These are phyloP conservation scores for Chrysopogon serrulatus DNA, from an alignment of 176 grass and related monocot genomes.

Conservation along the genomic window DNA sequence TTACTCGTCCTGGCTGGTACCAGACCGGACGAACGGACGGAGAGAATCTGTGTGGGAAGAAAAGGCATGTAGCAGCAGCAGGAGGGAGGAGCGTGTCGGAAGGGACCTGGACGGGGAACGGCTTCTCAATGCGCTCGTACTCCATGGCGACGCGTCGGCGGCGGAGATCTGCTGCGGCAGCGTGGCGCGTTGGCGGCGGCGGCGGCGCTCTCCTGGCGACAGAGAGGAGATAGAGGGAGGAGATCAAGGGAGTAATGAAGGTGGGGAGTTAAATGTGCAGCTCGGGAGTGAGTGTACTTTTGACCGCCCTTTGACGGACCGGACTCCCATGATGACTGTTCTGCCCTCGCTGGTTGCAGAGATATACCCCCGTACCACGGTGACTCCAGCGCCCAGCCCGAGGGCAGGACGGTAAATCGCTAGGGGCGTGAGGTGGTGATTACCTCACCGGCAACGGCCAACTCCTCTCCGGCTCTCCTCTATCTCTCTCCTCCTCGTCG, in stretches of 20 bases:
- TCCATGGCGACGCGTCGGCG: slow-evolving; percentile 46
- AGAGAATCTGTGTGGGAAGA: neutral
- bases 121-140: slow-evolving; percentile 96
- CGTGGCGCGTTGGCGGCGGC: neutral
- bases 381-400: rapidly evolving
- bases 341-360: rapidly evolving
- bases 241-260: neutral
- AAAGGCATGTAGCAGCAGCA: neutral
- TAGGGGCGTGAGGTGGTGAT: slow-evolving; percentile 13
- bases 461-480: neutral
- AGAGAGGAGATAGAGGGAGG: neutral
- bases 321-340: neutral
- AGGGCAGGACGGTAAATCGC: neutral
- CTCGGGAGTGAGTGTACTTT: slow-evolving; percentile 38
- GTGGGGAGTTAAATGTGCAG: slow-evolving; percentile 14
- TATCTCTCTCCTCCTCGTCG: neutral
- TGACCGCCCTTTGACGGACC: slow-evolving; percentile 46
- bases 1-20: neutral
- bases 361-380: neutral
- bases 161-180: slow-evolving; percentile 13
- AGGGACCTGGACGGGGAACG: slow-evolving; percentile 53
- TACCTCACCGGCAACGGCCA: slow-evolving; percentile 41
- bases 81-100: neutral
- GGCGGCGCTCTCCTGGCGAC: neutral
- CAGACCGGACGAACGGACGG: neutral